Conservation (phyloP, 352 stramenopile genomes). For the Phytopythium vexans region DNA sequence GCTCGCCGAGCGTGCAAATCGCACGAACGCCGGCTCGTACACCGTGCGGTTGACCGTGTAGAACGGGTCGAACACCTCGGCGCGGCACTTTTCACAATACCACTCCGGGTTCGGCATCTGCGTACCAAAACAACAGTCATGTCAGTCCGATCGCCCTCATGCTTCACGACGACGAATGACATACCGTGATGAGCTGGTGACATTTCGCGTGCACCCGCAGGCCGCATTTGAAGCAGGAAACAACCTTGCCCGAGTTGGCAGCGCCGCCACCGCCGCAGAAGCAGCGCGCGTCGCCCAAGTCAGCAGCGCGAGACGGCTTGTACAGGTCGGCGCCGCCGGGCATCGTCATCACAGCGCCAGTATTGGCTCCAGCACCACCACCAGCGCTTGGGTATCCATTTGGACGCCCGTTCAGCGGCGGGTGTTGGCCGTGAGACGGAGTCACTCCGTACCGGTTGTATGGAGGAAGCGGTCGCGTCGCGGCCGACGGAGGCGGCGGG, state of each 20-base stretch:
- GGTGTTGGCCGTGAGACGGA: too few species aligned
- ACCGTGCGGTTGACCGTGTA: slow-evolving; percentile 56
- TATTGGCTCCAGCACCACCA: neutral
- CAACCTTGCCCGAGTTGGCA: slow-evolving; percentile 27
- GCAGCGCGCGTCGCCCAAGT: slow-evolving; percentile 49
- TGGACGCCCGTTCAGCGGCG: neutral
- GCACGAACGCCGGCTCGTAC: slow-evolving; percentile 50
- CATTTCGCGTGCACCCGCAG: slow-evolving; percentile 77
- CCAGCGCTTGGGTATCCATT: too few species aligned
- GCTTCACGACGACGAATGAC: neutral
- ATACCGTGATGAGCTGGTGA: slow-evolving; percentile 60
- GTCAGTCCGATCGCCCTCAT: neutral
- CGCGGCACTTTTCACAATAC: slow-evolving; percentile 72
- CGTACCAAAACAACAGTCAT: slow-evolving; percentile 2
- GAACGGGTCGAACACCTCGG: slow-evolving; percentile 73
- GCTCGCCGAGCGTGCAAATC: slow-evolving; percentile 47
- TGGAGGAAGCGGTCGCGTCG: neutral
- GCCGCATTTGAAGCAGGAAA: slow-evolving; percentile 49
- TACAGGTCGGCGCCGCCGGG: slow-evolving; percentile 35
- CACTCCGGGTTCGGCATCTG: slow-evolving; percentile 42
- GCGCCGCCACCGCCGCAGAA: slow-evolving; percentile 34
- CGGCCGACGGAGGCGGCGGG: too few species aligned
- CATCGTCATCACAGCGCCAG: slow-evolving; percentile 11
- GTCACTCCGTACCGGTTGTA: too few species aligned
- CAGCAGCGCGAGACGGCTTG: slow-evolving; percentile 18